Evolutionary conservation across 176 grass and related monocot genomes (phyloP), one percentile per base, ranked within the genome.

Genomic region (Rhipidocladum racemiflorum): DNA sequence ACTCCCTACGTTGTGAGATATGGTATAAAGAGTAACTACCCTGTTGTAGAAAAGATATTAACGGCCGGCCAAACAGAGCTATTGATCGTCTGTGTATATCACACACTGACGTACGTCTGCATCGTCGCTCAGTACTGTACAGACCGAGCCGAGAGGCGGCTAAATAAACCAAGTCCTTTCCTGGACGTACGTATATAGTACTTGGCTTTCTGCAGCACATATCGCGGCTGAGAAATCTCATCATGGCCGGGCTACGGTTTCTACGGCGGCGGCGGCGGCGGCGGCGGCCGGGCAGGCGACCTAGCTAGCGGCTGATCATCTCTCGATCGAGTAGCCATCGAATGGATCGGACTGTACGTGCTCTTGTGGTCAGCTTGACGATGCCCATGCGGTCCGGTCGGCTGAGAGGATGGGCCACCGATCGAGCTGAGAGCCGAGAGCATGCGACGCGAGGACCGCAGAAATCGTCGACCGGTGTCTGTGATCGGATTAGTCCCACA

Each of bases 401-500:
- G 70, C 70, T 24, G 81, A 63, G n/a, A 51, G 29, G 68, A 73
- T 29, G 66, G 66, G 24, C 61, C 61, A 66, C 4, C 51, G 38
- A 40, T 40, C 8, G 13, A 75, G 32, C 72, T 38, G 50, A 27
- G 32, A n/a, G 36, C 35, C 42, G 42, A 43, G 9, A 30, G 76
- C 42, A 10, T n/a, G 43, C 76, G 61, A 24, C 21, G n/a, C 51
- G 20, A 17, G 77, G 79, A 82, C 67, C 68, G 13, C 28, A 46
- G 50, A 13, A 14, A 18, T 29, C 13, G 18, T 48, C 45, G 44
- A 21, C 43, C 34, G 30, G 61, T 8, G 38, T 53, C 23, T 74
- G 69, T 61, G 81, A 61, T 74, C 61, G 9, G 61, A 18, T 18
- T 45, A 10, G 35, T 59, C 34, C 79, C 65, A 83, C 86, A 83